These are phyloP conservation scores for Ascosphaera pollenicola DNA, from an alignment of 2,329 filamentous ascomycete genomes.

Conservation along the genomic window DNA sequence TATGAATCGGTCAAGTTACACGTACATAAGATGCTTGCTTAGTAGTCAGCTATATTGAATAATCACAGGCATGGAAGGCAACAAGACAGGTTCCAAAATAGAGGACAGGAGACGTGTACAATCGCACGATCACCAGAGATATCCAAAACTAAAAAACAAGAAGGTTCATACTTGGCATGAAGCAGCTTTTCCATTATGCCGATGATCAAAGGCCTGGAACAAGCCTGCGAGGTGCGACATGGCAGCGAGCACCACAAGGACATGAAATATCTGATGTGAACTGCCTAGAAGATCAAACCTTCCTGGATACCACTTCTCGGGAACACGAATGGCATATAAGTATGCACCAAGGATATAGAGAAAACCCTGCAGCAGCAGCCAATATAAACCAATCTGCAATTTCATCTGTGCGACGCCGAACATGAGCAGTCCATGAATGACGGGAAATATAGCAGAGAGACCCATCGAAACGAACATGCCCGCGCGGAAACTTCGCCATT, in stretches of 20 bases:
- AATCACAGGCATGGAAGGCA: no score
- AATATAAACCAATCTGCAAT: conserved; percentile 55
- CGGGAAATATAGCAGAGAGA: conserved; percentile 59
- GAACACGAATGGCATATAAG: conserved; percentile 67
- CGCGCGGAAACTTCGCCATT: conserved; percentile 66
- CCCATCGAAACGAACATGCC: conserved; percentile 80
- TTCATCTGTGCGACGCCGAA: conserved; percentile 47
- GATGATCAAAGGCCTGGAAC: conserved; percentile 65
- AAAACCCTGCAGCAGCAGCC: conserved; percentile 57
- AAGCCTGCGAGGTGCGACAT: conserved; percentile 62
- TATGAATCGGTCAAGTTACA: no score
- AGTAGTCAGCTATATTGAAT: no score
- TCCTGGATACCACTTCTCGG: conserved; percentile 59
- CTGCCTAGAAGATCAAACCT: conserved; percentile 77
- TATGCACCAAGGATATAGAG: conserved; percentile 72
- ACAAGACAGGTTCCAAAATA: no score
- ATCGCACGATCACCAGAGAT: neutral
- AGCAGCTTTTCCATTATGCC: conserved; percentile 40
- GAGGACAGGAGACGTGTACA: neutral
- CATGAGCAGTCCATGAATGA: conserved; percentile 49
- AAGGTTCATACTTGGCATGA: conserved; percentile 18
- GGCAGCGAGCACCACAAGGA: conserved; percentile 67
- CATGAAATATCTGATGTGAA: conserved; percentile 91
- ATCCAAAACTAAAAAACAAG: neutral
- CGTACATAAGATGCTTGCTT: no score